Percentiles rank a stretch among this genome's conserved stretches.
phyloP scores from a whole-genome alignment of 345 rosid genomes.

The Hevea brasiliensis region DNA sequence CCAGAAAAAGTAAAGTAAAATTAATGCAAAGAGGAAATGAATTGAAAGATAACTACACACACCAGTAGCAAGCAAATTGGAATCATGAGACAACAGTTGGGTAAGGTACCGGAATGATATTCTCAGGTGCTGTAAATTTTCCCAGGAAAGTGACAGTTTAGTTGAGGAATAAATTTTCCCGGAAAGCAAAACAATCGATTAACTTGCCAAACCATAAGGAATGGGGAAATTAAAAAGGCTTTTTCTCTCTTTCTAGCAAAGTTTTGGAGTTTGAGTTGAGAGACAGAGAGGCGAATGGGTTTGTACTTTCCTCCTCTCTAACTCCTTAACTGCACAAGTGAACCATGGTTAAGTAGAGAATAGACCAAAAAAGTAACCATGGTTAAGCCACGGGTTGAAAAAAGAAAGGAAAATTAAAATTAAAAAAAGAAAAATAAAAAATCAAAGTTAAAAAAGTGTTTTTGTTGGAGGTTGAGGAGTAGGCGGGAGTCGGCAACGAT shows the following conservation, averaged over 20 bases:
- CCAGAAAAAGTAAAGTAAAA: constrained; percentile 22
- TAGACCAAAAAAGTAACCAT: constrained; percentile 32
- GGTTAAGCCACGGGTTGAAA: constrained; percentile 20
- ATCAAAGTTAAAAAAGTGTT: too few species aligned
- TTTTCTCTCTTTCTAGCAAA: constrained; percentile 12
- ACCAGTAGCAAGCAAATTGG: constrained; percentile 32
- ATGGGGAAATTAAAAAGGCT: neutral
- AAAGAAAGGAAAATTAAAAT: neutral
- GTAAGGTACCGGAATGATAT: constrained; percentile 18
- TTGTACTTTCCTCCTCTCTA: constrained; percentile 2
- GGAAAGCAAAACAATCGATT: constrained; percentile 24
- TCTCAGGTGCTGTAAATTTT: constrained; percentile 13
- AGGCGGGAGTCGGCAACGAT: constrained; percentile 46
- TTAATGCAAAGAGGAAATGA: constrained; percentile 10
- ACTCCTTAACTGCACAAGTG: constrained; percentile 35
- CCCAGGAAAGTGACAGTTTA: constrained; percentile 20
- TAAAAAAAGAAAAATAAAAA: neutral
- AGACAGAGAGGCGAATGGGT: neutral
- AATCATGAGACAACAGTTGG: constrained; percentile 22
- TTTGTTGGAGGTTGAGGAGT: constrained; percentile 36
- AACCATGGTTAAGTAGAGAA: constrained; percentile 37
- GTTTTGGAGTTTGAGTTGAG: neutral
- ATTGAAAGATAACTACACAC: constrained; percentile 30
- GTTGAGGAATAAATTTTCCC: constrained; percentile 5
- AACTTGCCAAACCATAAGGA: constrained; percentile 16